Evolutionary conservation across 441 rosid genomes (phyloP).

Genomic region (Populus trichocarpa): DNA sequence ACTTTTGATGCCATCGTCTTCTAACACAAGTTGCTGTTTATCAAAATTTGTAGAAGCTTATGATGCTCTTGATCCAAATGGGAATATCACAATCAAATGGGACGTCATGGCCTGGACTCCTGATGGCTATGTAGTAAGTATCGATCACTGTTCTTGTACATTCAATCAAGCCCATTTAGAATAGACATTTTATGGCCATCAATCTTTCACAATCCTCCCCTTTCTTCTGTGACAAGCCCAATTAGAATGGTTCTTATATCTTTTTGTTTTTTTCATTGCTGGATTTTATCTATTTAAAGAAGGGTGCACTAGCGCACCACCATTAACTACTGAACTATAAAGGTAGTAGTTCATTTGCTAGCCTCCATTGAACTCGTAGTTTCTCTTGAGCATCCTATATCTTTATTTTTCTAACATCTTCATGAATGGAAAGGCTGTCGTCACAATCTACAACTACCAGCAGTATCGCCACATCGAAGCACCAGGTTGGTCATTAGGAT

Average conservation of each 20-base stretch:
- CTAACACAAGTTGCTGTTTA: conserved; percentile 1
- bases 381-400: neutral
- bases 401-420: neutral
- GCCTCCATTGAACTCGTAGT: neutral
- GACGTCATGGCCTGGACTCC: conserved; percentile 74
- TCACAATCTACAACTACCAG: conserved; percentile 75
- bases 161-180: neutral
- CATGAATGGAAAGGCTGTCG: conserved; percentile 52
- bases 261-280: too few relatives aligned
- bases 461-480: conserved; percentile 74
- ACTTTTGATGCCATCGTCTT: neutral
- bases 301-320: too few relatives aligned
- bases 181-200: too few relatives aligned
- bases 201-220: too few relatives aligned
- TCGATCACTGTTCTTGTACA: neutral
- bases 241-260: too few relatives aligned
- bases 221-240: too few relatives aligned
- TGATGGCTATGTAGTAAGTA: conserved; percentile 82
- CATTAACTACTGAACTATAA: too few relatives aligned
- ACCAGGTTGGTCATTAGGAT: conserved; percentile 81
- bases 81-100: conserved; percentile 91
- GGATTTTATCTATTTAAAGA: too few relatives aligned
- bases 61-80: conserved; percentile 85
- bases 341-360: too few relatives aligned
- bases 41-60: conserved; percentile 50